These are phyloP conservation scores for Myxozyma lipomycoides DNA, from an alignment of 805 yeast species.

Conservation along the genomic window DNA sequence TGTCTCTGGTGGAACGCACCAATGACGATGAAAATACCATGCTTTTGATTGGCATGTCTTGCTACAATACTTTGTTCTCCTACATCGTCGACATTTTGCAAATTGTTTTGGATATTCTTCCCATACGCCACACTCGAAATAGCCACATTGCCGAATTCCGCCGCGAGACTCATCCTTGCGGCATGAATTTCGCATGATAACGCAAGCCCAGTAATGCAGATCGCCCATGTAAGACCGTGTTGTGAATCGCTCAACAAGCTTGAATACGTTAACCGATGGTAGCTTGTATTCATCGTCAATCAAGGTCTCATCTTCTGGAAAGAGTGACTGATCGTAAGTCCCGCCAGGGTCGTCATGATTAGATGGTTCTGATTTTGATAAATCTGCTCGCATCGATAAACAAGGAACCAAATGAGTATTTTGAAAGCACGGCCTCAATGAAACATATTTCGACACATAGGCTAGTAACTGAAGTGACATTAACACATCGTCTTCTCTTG, in stretches of 20 bases:
- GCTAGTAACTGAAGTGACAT: slow-evolving; percentile 92
- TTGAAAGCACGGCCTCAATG: slow-evolving; percentile 68
- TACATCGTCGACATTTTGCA: slow-evolving; percentile 91
- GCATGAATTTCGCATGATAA: slow-evolving; percentile 95
- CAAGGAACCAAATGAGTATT: slow-evolving; percentile 70
- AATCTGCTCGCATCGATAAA: slow-evolving; percentile 46
- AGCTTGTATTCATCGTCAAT: slow-evolving; percentile 47
- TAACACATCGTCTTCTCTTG: slow-evolving; percentile 87
- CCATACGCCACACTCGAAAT: slow-evolving; percentile 91
- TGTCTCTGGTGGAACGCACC: slow-evolving; percentile 56
- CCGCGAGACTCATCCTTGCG: slow-evolving; percentile 81
- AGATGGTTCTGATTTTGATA: neutral
- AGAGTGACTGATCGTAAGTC: slow-evolving; percentile 16
- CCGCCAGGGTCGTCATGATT: slow-evolving; percentile 4
- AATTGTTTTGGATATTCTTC: slow-evolving; percentile 85
- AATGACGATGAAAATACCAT: slow-evolving; percentile 88
- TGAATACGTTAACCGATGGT: slow-evolving; percentile 63
- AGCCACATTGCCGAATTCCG: slow-evolving; percentile 93
- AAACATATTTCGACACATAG: slow-evolving; percentile 86
- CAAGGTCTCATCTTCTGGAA: slow-evolving; percentile 23
- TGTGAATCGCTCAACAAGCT: slow-evolving; percentile 88
- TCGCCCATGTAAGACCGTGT: slow-evolving; percentile 65
- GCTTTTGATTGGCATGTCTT: slow-evolving; percentile 87
- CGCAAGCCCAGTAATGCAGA: slow-evolving; percentile 94
- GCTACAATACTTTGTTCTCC: slow-evolving; percentile 91